Evolutionary conservation across 352 stramenopile species (phyloP).

Genomic region (Phytophthora hibernalis): DNA sequence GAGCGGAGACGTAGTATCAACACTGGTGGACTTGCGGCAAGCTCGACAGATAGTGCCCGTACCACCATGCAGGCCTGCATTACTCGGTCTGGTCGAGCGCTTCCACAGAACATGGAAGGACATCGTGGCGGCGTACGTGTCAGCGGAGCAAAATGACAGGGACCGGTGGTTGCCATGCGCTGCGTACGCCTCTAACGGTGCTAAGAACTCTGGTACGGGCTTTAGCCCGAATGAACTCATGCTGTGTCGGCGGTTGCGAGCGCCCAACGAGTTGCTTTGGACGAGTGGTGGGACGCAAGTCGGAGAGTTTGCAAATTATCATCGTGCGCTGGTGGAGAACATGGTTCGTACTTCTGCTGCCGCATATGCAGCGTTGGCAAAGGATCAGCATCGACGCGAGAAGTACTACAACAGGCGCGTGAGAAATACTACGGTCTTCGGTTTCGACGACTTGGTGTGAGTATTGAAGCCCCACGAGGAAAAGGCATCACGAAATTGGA

Average conservation of each 20-base stretch:
- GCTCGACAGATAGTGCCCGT: conserved; percentile 21
- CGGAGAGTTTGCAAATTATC: background rate
- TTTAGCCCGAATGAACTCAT: conserved; percentile 11
- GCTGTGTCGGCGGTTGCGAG: conserved; percentile 6
- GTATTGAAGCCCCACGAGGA: background rate
- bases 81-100: conserved; percentile 20
- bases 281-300: background rate
- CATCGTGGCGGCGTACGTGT: conserved; percentile 31
- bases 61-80: conserved; percentile 13
- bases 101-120: conserved; percentile 29
- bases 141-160: conserved; percentile 17
- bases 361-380: background rate
- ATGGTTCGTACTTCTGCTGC: background rate
- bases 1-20: background rate
- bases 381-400: conserved; percentile 2
- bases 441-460: conserved; percentile 1
- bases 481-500: background rate
- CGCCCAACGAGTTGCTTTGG: conserved; percentile 12
- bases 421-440: background rate
- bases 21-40: conserved; percentile 17
- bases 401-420: conserved; percentile 13
- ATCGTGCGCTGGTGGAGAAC: background rate
- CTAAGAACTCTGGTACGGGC: background rate
- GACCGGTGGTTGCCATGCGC: conserved; percentile 25
- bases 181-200: conserved; percentile 17